Percentiles rank a stretch among this genome's conserved stretches.
phyloP scores from a whole-genome alignment of 192 early-diverging fungal species.

The Coemansia sp. region DNA sequence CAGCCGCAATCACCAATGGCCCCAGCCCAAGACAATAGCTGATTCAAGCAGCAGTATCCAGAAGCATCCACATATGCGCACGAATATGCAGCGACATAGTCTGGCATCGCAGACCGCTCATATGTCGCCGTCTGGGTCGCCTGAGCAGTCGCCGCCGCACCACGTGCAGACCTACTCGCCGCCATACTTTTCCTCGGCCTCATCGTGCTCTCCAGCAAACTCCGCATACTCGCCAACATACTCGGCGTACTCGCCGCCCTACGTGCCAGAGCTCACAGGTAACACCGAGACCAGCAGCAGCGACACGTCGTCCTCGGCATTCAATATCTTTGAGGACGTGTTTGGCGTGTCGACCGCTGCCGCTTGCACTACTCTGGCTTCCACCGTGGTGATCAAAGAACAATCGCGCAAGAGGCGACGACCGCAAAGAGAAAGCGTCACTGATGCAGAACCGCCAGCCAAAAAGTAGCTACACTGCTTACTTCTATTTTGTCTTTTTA shows the following conservation, averaged over 20 bases:
- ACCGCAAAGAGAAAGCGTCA: slow-evolving; percentile 16
- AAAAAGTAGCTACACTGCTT: not conserved
- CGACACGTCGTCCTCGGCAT: slow-evolving; percentile 14
- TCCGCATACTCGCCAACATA: slow-evolving; percentile 36
- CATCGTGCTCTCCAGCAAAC: slow-evolving; percentile 31
- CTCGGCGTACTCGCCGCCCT: slow-evolving; percentile 46
- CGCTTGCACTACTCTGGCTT: not conserved
- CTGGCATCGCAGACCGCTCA: not conserved
- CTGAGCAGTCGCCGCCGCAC: slow-evolving; percentile 32
- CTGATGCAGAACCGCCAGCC: not conserved
- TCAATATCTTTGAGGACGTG: slow-evolving; percentile 38
- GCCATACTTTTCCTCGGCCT: slow-evolving; percentile 25
- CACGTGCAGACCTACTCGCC: slow-evolving; percentile 27
- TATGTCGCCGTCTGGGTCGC: slow-evolving; percentile 29
- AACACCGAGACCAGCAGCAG: slow-evolving; percentile 4
- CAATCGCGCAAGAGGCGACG: slow-evolving; percentile 16
- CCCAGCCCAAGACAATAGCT: not conserved
- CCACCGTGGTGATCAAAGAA: slow-evolving; percentile 36
- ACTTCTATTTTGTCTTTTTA: not conserved
- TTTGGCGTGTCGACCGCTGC: slow-evolving; percentile 28
- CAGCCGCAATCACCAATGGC: slow-evolving; percentile 2
- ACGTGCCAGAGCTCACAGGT: slow-evolving; percentile 32
- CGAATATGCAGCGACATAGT: not conserved
- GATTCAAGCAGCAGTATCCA: too few species aligned
- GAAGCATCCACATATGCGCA: not conserved